Base-by-base conservation (phyloP, 208 protist genomes). In the Leishmania guyanensis region DNA sequence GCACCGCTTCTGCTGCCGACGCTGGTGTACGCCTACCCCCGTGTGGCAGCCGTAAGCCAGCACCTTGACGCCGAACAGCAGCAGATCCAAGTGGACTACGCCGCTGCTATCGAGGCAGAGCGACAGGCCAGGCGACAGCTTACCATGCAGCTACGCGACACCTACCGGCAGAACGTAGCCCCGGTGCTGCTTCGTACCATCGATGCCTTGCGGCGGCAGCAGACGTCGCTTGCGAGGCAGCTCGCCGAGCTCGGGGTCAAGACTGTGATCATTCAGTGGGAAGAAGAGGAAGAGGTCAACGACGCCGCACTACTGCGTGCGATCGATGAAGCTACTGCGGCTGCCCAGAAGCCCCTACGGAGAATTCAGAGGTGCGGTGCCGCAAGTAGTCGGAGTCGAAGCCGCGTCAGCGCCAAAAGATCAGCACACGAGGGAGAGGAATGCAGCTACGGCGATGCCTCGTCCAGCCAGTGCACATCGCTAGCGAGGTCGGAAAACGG, bases 51-150 rank as follows among this genome's bases (percentile, higher is more conserved):
- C n/a, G 81, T 89, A 66, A 88, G 83, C 58, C 75, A 80, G 60
- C 73, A 81, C 68, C 85, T 91, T n/a, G 81, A 91, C 75, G 53
- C 26, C 1, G 79, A 79, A 73, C 86, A 91, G 81, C 81, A 79
- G 70, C 53, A 76, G 46, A 65, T 89, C 14, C 88, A 89, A 50
- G 20, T 5, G 5, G 77, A 82, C 70, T 91, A 91, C 81, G 84
- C 83, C 64, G 69, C 43, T 26, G 77, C 60, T 39, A 82, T 89
- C 68, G 83, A 87, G 36, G 68, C 77, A 16, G 78, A 83, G 70
- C 80, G 82, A 75, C 76, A 79, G 73, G 70, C 75, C 29, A 84
- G 81, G 0, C 80, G 84, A 1, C 68, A 68, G 17, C 73, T 82
- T 36, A 77, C 80, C 29, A 20, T 50, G 60, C 75, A 53, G 50